Percentiles rank a stretch among this genome's conserved stretches.
phyloP scores from a whole-genome alignment of 805 yeast species.

The Kodamaea hsintzibuensis region DNA sequence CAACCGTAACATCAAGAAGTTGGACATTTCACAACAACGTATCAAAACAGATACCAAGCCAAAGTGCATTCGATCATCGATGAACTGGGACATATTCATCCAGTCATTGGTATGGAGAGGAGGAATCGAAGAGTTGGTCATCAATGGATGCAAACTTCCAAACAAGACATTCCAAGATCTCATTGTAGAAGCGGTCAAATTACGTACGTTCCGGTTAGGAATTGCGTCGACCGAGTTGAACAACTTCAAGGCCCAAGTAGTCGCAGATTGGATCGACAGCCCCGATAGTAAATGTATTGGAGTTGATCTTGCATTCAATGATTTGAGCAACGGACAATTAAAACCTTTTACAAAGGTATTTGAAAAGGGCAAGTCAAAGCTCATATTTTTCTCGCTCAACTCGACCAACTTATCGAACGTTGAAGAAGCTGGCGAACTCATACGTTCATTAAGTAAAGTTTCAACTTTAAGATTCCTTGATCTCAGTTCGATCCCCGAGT shows the following conservation, averaged over 20 bases:
- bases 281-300: constrained; percentile 51
- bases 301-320: constrained; percentile 57
- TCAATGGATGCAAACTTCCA: constrained; percentile 54
- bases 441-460: constrained; percentile 39
- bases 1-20: constrained; percentile 46
- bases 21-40: constrained; percentile 59
- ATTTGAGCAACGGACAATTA: constrained; percentile 47
- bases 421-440: constrained; percentile 35
- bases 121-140: constrained; percentile 58
- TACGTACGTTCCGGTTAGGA: constrained; percentile 52
- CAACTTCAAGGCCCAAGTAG: constrained; percentile 36
- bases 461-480: constrained; percentile 50
- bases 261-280: constrained; percentile 50
- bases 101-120: constrained; percentile 44
- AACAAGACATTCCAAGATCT: constrained; percentile 43
- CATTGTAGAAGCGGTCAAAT: constrained; percentile 40
- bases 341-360: constrained; percentile 48
- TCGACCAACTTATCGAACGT: constrained; percentile 49
- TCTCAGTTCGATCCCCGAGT: constrained; percentile 51
- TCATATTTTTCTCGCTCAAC: constrained; percentile 54
- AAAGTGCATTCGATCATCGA: constrained; percentile 39
- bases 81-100: constrained; percentile 56
- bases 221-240: constrained; percentile 54
- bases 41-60: constrained; percentile 47
- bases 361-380: constrained; percentile 31